Evolutionary conservation across 1,139 yeast genomes (phyloP).

Genomic region (Hemisphaericaspora xylanilytica): DNA sequence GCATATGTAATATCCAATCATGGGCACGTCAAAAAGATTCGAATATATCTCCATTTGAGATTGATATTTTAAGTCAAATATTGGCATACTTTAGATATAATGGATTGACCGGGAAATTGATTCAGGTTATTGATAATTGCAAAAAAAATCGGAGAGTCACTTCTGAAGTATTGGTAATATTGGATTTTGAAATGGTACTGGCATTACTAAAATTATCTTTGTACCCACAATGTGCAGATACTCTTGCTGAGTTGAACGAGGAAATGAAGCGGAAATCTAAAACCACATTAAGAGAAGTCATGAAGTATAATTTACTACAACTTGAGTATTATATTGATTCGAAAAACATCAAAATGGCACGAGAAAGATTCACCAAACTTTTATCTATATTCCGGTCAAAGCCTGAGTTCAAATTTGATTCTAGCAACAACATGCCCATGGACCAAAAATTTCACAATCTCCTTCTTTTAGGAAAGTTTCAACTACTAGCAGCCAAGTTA

Average conservation of each 20-base stretch:
- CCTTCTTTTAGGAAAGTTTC: slow-evolving; percentile 35
- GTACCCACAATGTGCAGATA: slow-evolving; percentile 14
- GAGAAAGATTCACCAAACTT: slow-evolving; percentile 23
- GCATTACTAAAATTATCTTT: slow-evolving; percentile 15
- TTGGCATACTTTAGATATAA: slow-evolving; percentile 37
- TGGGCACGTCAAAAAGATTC: slow-evolving; percentile 4
- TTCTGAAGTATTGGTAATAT: slow-evolving; percentile 10
- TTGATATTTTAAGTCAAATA: slow-evolving; percentile 28
- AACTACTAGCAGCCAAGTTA: slow-evolving; percentile 26
- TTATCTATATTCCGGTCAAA: slow-evolving; percentile 25
- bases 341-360: slow-evolving; percentile 18
- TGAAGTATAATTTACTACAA: slow-evolving; percentile 33
- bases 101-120: slow-evolving; percentile 28
- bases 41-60: slow-evolving; percentile 21
- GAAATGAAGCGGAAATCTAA: slow-evolving; percentile 15
- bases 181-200: slow-evolving; percentile 16
- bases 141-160: slow-evolving; percentile 10
- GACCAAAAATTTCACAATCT: slow-evolving; percentile 31
- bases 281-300: slow-evolving; percentile 15
- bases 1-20: slow-evolving; percentile 11
- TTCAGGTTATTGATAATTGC: slow-evolving; percentile 19
- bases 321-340: slow-evolving; percentile 22
- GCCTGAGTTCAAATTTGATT: slow-evolving; percentile 28
- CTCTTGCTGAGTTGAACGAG: slow-evolving; percentile 16
- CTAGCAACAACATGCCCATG: slow-evolving; percentile 16